A percentile compares a stretch with the other conserved stretches of the same genome.
Conservation (phyloP, 1,284 basidiomycete species). For the Naganishia cerealis region DNA sequence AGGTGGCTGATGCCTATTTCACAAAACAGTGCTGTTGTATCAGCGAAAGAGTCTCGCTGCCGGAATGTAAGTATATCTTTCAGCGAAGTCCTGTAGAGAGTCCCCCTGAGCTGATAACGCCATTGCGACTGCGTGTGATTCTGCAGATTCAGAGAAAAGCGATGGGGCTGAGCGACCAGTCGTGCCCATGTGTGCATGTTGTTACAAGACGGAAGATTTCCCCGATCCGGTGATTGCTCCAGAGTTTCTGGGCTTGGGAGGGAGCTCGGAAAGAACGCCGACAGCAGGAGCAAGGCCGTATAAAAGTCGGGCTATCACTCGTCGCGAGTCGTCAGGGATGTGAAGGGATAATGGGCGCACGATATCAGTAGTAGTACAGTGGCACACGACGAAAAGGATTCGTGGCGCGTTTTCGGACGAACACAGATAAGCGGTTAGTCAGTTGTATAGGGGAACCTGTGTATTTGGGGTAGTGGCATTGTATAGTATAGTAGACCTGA, state of each 20-base stretch:
- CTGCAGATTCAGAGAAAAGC: conserved; percentile 14
- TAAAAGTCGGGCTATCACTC: background rate
- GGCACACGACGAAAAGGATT: background rate
- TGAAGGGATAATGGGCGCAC: too few species aligned
- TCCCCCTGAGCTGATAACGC: background rate
- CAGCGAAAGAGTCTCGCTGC: conserved; percentile 24
- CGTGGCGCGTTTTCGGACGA: background rate
- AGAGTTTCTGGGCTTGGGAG: conserved; percentile 14
- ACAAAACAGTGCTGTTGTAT: conserved; percentile 27
- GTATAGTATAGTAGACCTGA: background rate
- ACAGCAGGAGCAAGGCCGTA: background rate
- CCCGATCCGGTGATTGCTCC: conserved; percentile 14
- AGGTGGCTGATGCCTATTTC: background rate
- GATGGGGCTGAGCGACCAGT: background rate
- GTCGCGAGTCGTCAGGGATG: background rate
- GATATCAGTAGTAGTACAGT: background rate
- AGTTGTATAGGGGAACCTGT: background rate
- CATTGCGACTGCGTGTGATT: background rate
- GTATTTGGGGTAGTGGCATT: background rate
- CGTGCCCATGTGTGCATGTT: conserved; percentile 30
- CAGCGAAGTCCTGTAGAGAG: too few species aligned
- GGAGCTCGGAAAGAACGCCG: background rate
- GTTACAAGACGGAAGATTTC: conserved; percentile 21
- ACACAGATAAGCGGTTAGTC: background rate
- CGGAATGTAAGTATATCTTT: conserved; percentile 25